A percentile compares a stretch with the other conserved stretches of the same genome.
phyloP scores from a whole-genome alignment of 2,329 filamentous ascomycete species.

The Coniosporium tulheliwenetii region DNA sequence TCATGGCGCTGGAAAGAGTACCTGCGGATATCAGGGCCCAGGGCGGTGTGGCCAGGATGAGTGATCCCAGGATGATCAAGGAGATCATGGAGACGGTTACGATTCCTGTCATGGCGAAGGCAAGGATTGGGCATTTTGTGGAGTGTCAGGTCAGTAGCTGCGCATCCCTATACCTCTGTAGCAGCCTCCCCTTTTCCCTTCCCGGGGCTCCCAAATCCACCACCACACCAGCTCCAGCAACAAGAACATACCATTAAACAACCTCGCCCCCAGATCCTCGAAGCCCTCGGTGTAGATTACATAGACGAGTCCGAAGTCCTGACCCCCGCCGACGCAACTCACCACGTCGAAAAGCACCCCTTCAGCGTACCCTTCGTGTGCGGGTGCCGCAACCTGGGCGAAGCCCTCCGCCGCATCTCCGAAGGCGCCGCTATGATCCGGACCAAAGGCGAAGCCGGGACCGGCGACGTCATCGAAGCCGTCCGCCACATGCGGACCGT shows the following conservation, averaged over 20 bases:
- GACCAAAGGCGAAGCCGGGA: conserved; percentile 95
- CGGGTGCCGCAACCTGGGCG: conserved; percentile 84
- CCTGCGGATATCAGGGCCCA: conserved; percentile 87
- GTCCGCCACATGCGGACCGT: conserved; percentile 92
- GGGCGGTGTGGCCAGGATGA: conserved; percentile 94
- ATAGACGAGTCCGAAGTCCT: conserved; percentile 97
- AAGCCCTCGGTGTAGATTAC: conserved; percentile 90
- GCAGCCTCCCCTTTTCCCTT: neutral
- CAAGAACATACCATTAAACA: neutral
- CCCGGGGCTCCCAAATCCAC: neutral
- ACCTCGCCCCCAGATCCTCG: conserved; percentile 54
- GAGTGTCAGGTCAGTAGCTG: conserved; percentile 58
- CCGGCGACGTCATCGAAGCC: conserved; percentile 91
- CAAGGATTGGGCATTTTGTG: conserved; percentile 91
- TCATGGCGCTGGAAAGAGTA: conserved; percentile 97
- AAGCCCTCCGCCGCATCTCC: conserved; percentile 76
- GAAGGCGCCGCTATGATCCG: conserved; percentile 98
- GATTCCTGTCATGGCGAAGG: conserved; percentile 98
- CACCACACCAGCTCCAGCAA: conserved; percentile 2
- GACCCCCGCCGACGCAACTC: conserved; percentile 77
- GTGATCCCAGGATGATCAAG: conserved; percentile 83
- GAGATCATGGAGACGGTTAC: conserved; percentile 91
- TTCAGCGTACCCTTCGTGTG: conserved; percentile 89
- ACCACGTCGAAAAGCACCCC: conserved; percentile 78
- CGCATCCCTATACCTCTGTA: neutral